These are phyloP conservation scores for Nasturtium officinale DNA, from an alignment of 345 rosid genomes.

Conservation along the genomic window DNA sequence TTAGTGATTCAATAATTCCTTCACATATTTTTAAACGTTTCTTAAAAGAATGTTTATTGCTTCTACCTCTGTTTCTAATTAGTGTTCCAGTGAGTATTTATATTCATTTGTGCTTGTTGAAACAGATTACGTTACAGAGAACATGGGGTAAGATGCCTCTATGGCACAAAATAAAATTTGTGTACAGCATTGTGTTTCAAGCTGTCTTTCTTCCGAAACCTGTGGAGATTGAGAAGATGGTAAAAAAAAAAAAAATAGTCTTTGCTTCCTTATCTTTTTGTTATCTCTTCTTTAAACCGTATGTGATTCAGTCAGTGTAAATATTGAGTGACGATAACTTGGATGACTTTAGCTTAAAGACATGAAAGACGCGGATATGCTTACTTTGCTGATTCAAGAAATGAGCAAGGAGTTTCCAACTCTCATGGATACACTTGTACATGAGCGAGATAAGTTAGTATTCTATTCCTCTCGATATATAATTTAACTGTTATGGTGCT, in stretches of 20 bases:
- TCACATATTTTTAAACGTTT: constrained; percentile 14
- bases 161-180: constrained; percentile 78
- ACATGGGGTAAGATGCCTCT: constrained; percentile 90
- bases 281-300: neutral
- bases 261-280: neutral
- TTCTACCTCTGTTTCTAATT: neutral
- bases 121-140: constrained; percentile 75
- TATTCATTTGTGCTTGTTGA: constrained; percentile 14
- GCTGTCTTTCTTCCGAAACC: constrained; percentile 80
- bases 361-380: constrained; percentile 84
- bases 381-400: constrained; percentile 88
- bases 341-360: constrained; percentile 68
- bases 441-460: constrained; percentile 92
- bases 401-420: constrained; percentile 96
- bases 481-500: neutral
- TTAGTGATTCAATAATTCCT: neutral
- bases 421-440: constrained; percentile 90
- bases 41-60: neutral
- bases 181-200: constrained; percentile 69
- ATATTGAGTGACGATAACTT: neutral
- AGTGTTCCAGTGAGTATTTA: neutral
- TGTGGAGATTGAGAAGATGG: constrained; percentile 85
- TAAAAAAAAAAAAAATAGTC: too few species aligned
- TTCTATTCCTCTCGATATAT: constrained; percentile 1
- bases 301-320: neutral